Evolutionary conservation across 2,329 filamentous ascomycete genomes (phyloP), one percentile per base, ranked within the genome.

Genomic region (Acarospora socialis): DNA sequence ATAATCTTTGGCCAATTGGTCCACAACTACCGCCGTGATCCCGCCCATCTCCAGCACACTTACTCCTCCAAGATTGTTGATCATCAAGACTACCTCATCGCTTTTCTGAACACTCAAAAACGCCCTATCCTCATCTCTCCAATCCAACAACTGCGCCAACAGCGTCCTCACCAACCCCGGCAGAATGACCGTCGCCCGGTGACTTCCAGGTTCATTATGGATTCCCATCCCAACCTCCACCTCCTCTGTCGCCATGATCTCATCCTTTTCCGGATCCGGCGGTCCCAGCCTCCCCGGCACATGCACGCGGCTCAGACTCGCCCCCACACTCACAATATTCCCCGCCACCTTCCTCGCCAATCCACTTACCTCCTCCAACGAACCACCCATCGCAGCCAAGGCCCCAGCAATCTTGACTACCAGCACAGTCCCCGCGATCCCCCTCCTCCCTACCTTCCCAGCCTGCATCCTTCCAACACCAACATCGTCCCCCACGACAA

Each of bases 31-130:
- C 35, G 70, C 61, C 8, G 75, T 73, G 46, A 84, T 78, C 13
- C 73, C 79, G 29, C 75, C 74, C 45, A 84, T 54, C 51, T 84
- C 80, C 19, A 86, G 62, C 16, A 70, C 67, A 46, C 74, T 80
- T 20, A 84, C 72, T 10, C 77, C 77, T 26, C 78, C 80, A 1
- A 84, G 65, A 50, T 84, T 84, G 55, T 84, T 84, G 41, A 84
- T 60, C 38, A 84, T 53, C 28, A 84, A 55, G 5, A 82, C 74
- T 0, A 77, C 67, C 21, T 65, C 50, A 44, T 81, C 74, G 28
- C 66, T 65, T 10, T 63, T 67, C 44, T 64, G 68, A 39, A 82
- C 63, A 3, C 68, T 57, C 19, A 81, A 50, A 50, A 82, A 86
- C 1, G 67, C 76, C n/a, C 80, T 65, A 50, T 84, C 78, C 46